A percentile compares a stretch with the other conserved stretches of the same genome.
phyloP scores from a whole-genome alignment of 495 filamentous ascomycete species.

The Bacidia rubella region DNA sequence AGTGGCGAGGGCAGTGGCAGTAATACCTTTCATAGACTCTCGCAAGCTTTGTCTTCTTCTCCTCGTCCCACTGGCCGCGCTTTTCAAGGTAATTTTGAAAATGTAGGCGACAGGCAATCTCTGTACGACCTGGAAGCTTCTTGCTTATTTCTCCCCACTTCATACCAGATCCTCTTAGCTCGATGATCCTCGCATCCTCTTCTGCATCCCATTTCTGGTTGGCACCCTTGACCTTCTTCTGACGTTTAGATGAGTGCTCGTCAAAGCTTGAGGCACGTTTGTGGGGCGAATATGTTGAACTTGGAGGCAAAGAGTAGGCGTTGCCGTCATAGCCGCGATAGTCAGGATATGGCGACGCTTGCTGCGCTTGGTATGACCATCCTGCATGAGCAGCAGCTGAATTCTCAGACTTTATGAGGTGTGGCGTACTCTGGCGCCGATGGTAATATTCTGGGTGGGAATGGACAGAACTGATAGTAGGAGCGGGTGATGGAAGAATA shows the following conservation, averaged over 20 bases:
- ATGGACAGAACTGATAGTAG: background rate
- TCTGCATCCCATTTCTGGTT: slow-evolving; percentile 82
- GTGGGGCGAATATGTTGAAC: background rate
- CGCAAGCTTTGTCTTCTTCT: slow-evolving; percentile 91
- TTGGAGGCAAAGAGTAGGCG: background rate
- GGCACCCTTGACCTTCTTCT: slow-evolving; percentile 24
- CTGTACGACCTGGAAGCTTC: slow-evolving; percentile 73
- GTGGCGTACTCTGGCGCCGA: background rate
- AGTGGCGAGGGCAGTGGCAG: background rate
- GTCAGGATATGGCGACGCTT: background rate
- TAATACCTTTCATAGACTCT: slow-evolving; percentile 84
- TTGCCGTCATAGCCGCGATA: background rate
- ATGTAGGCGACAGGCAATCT: slow-evolving; percentile 85
- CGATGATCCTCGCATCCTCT: slow-evolving; percentile 81
- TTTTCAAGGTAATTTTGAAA: slow-evolving; percentile 97
- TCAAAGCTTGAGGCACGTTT: slow-evolving; percentile 15
- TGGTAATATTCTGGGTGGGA: background rate
- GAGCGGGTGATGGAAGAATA: slow-evolving; percentile 1
- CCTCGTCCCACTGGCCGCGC: slow-evolving; percentile 86
- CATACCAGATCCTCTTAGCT: slow-evolving; percentile 75
- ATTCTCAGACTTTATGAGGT: background rate
- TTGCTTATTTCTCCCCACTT: slow-evolving; percentile 98
- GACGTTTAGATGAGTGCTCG: slow-evolving; percentile 57
- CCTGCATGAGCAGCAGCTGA: background rate
- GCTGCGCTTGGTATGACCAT: background rate